Base-by-base conservation (phyloP, 192 early-diverging fungal species). In the Tieghemiomyces parasiticus region DNA sequence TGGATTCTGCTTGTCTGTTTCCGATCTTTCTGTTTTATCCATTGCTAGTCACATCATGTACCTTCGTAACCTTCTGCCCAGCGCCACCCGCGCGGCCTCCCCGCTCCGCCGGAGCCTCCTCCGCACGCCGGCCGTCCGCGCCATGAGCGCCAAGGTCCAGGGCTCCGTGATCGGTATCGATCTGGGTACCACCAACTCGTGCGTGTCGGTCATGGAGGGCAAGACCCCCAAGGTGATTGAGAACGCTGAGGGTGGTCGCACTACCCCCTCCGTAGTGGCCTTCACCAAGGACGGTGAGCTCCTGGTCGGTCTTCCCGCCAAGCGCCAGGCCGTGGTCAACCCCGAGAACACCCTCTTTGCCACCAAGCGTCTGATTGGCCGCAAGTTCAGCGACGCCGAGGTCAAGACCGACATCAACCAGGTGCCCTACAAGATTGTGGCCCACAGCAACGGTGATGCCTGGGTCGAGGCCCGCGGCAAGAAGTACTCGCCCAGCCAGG, bases 131-230 rank as follows among this genome's bases (percentile, higher is more conserved):
- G 58, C 65, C 61, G 20, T 67, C 47, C 74, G 74, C 29, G 63
- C 65, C 58, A 73, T 73, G 71, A 77, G 75, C 69, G 66, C 60
- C 71, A 84, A 84, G 73, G 82, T 84, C 8, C 74, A 82, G 66
- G 85, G 85, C 51, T 70, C 72, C 54, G 92, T 97, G 35, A 93
- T 99, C 63, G 96, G 96, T 71, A 95, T 99, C 65, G 96, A 99
- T 82, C 78, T 99, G 61, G 96, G 96, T 48, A 99, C 96, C 30
- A 99, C 96, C 65, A 97, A 99, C 82, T 97, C 94, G n/a, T 99
- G 96, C 69, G 96, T 99, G 34, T 85, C 91, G 50, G 85, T 95
- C 26, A 99, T 95, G 92, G 96, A 99, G 77, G 96, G 95, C 67
- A 97, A 95, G 75, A 84, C 69, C 61, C 91, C 94, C 19, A 85